Base-by-base conservation (phyloP, 2,329 filamentous ascomycete genomes). In the Beauveria asiatica region DNA sequence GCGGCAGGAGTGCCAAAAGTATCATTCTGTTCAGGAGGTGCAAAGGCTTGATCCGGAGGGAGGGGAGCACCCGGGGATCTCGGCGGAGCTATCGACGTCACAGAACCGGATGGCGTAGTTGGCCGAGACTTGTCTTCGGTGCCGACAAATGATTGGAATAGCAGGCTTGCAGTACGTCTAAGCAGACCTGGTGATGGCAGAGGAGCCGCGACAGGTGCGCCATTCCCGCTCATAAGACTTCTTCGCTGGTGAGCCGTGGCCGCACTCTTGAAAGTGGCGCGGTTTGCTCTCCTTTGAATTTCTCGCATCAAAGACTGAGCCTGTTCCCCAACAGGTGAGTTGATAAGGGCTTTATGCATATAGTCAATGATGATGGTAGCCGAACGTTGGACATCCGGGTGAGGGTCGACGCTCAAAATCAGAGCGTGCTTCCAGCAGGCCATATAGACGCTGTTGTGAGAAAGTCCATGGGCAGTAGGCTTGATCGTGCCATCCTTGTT, bases 401-500 rank as follows among this genome's bases (percentile, higher is more conserved):
- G 92, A 45, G 94, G 93, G 70, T 99, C 94, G 19, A 96, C 90
- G 49, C 91, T 93, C 72, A 97, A 81, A 63, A 96, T 90, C 62
- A 97, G 78, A 48, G 95, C 81, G 68, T 97, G 90, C 71, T 96
- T 94, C 94, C 94, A 99, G 63, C 95, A 88, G 1, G 92, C 89
- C 33, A 92, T 88, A 71, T 95, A 97, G 19, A 96, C 89, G 0
- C 92, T 96, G 69, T 96, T 94, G 64, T 90, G 86, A 13, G 92
- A 91, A 11, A 90, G 73, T 1, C 84, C 82, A 49, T 84, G 80
- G 2, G 81, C 78, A 2, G 76, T 69, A 27, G 78, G 75, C 68
- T 83, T 83, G 70, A 85, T 82, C 5, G 76, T 79, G 3, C 83
- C 84, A 63, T 87, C 82, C 16, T 73, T 69, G 67, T 83, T 80